These are phyloP conservation scores for Viola odorata DNA, from an alignment of 345 rosid species.

Conservation along the genomic window DNA sequence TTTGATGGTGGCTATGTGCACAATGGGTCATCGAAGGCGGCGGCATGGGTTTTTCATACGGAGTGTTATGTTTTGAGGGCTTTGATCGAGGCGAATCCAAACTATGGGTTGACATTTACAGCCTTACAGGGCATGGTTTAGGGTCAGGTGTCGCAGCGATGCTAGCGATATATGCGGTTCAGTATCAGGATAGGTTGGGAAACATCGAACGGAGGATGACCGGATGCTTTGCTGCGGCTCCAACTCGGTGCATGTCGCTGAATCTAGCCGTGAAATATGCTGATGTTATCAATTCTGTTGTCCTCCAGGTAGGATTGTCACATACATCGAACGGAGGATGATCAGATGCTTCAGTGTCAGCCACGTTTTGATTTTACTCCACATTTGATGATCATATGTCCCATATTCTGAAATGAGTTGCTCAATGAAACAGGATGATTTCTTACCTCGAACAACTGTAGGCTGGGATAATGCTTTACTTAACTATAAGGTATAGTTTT, in stretches of 20 bases:
- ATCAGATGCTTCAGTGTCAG: no score
- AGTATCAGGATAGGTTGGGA: conserved; percentile 57
- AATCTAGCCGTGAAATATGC: conserved; percentile 89
- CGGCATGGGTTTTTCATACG: conserved; percentile 66
- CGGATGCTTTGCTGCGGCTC: conserved; percentile 85
- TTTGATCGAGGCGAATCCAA: conserved; percentile 53
- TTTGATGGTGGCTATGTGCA: conserved; percentile 93
- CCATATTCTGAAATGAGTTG: conserved; percentile 18
- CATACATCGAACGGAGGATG: no score
- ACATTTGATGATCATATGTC: background rate
- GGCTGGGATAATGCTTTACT: conserved; percentile 75
- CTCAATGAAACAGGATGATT: conserved; percentile 70
- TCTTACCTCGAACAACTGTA: conserved; percentile 83
- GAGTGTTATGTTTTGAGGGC: conserved; percentile 53
- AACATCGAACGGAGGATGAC: conserved; percentile 67
- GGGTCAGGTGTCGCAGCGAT: conserved; percentile 80
- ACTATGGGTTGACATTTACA: conserved; percentile 72
- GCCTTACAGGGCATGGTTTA: conserved; percentile 83
- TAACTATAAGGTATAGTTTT: no score
- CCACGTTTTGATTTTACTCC: no score
- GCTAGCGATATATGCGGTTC: conserved; percentile 54
- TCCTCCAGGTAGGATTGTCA: conserved; percentile 60
- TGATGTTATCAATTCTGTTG: conserved; percentile 76
- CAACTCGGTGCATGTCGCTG: conserved; percentile 82
- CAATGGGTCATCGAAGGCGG: conserved; percentile 78